Evolutionary conservation across 331 rosid species (phyloP).

Genomic region (Pyrus hybrid): DNA sequence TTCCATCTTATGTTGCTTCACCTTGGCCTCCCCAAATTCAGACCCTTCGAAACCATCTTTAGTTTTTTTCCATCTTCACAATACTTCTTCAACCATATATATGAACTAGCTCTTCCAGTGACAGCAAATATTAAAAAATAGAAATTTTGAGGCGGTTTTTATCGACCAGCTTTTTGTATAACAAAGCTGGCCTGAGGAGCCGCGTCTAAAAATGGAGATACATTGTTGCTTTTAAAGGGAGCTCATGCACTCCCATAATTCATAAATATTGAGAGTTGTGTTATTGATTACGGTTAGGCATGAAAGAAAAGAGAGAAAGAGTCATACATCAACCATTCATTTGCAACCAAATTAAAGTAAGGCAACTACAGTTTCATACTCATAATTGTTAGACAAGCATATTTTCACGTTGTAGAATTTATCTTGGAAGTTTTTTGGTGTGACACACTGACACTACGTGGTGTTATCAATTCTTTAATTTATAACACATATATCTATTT

Average conservation of each 20-base stretch:
- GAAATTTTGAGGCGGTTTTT: background rate
- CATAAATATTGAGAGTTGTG: background rate
- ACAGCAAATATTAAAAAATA: background rate
- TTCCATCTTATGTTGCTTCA: background rate
- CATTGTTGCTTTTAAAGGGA: background rate
- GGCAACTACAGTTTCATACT: background rate
- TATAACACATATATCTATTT: too few species aligned
- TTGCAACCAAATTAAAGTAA: background rate
- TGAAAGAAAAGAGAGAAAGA: background rate
- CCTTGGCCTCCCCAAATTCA: background rate
- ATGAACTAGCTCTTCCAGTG: too few species aligned
- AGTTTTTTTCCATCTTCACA: conserved; percentile 1
- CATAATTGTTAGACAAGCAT: background rate
- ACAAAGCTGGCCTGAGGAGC: background rate
- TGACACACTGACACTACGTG: too few species aligned
- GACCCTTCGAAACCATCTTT: background rate
- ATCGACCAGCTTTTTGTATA: background rate
- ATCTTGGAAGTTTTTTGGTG: too few species aligned
- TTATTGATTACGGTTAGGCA: background rate
- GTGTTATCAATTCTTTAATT: too few species aligned
- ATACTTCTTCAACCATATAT: background rate
- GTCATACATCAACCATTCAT: background rate
- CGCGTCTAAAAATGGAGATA: background rate
- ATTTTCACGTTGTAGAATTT: background rate
- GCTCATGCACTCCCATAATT: background rate